Evolutionary conservation across 2,329 filamentous ascomycete genomes (phyloP), one percentile per base, ranked within the genome.

Genomic region (Diatrype stigma): DNA sequence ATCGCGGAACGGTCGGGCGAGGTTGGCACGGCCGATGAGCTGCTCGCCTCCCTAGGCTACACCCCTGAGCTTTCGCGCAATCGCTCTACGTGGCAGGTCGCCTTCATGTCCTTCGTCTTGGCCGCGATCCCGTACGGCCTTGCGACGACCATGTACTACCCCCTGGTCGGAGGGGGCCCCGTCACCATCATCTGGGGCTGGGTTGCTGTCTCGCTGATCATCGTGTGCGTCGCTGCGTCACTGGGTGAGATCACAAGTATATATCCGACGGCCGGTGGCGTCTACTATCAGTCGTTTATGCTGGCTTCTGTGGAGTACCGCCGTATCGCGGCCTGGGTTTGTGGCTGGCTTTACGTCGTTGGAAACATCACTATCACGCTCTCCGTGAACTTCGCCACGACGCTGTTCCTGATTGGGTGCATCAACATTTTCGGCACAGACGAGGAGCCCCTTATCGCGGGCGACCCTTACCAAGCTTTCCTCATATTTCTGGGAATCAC

Each of bases 351-450:
- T 21, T 91, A 88, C 64, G 80, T 89, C 17, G 83, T 90, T 47
- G 89, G 89, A 52, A 91, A 91, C 70, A 86, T 90, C 67, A 90
- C 86, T 58, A 92, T 92, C 59, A 90, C 87, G 0, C 75, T 90
- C n/a, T 81, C 86, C n/a, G 87, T 90, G 64, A 89, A 89, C 73
- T 91, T 90, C 61, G 88, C 86, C 6, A 90, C 88, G 3, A 87
- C 84, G 0, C 81, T 90, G 57, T 79, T 82, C 66, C 68, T 81
- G 51, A 73, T 80, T 50, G 75, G 72, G 14, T 80, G 77, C 61
- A 64, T 83, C 66, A 80, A 81, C 51, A 75, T 83, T 34, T 83
- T 82, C 52, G 70, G 78, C 50, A 67, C 67, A 34, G 66, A 70
- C 6, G 77, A 73, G 42, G 65, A 68, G 11, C 70, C 65, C 11